A percentile compares a stretch with the other conserved stretches of the same genome.
These are phyloP conservation scores for Candida fluviatilis DNA, from an alignment of 805 yeast species.

Conservation along the genomic window DNA sequence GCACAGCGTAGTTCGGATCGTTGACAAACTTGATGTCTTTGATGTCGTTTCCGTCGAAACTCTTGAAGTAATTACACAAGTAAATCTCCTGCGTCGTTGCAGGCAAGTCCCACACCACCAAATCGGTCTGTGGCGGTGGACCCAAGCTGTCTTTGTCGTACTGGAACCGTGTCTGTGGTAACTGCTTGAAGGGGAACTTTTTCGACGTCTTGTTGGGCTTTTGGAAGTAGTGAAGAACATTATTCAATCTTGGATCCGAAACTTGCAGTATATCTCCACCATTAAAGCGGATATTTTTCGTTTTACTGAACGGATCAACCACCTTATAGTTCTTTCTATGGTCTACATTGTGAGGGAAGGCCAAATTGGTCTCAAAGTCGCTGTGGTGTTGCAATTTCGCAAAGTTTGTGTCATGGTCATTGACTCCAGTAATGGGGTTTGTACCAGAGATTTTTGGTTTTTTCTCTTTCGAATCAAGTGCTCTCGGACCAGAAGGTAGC, in stretches of 20 bases:
- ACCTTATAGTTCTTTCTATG: conserved; percentile 37
- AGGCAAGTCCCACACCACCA: conserved; percentile 68
- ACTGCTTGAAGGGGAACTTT: conserved; percentile 39
- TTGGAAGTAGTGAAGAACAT: conserved; percentile 22
- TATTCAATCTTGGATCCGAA: conserved; percentile 40
- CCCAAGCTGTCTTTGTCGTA: conserved; percentile 75
- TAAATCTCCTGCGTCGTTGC: conserved; percentile 45
- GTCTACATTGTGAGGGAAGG: conserved; percentile 12
- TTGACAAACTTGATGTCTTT: conserved; percentile 53
- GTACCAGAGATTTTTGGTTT: conserved; percentile 27
- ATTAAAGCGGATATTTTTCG: conserved; percentile 38
- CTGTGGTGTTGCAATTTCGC: conserved; percentile 26
- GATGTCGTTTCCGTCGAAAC: conserved; percentile 54
- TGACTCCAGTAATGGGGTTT: conserved; percentile 27
- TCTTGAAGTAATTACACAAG: conserved; percentile 48
- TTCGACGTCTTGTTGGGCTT: conserved; percentile 38
- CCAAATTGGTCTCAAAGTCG: conserved; percentile 11
- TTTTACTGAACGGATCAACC: conserved; percentile 26
- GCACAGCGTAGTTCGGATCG: conserved; percentile 75
- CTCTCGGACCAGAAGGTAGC: neutral
- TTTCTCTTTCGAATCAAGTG: neutral
- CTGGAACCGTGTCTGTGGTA: conserved; percentile 38
- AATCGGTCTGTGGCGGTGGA: conserved; percentile 64
- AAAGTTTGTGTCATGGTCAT: conserved; percentile 26
- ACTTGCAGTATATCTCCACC: conserved; percentile 19